phyloP scores from a whole-genome alignment of 164 flowering plant genomes.

The Dillenia suffruticosa region DNA sequence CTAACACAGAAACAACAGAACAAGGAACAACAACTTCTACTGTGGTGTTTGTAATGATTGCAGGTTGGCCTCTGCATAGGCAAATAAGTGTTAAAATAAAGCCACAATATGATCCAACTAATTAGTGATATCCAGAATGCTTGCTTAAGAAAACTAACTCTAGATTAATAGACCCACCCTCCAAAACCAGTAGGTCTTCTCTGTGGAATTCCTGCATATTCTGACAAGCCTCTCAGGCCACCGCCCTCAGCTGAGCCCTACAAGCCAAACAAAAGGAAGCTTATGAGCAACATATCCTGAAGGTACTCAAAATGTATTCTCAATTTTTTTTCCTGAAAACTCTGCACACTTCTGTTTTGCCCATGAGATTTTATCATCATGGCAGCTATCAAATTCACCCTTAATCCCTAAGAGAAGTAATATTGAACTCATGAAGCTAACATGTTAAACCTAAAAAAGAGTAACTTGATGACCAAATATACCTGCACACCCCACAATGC shows the following conservation, averaged over 20 bases:
- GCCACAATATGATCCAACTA: too few relatives aligned
- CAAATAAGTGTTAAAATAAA: neutral
- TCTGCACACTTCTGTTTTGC: too few relatives aligned
- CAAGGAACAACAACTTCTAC: conserved; percentile 93
- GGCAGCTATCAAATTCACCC: too few relatives aligned
- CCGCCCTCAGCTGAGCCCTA: conserved; percentile 58
- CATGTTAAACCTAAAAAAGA: neutral
- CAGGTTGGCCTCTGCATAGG: conserved; percentile 51
- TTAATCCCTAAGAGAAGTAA: too few relatives aligned
- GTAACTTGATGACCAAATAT: conserved; percentile 3
- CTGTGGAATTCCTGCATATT: conserved; percentile 56
- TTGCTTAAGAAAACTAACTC: neutral
- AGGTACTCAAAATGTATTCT: too few relatives aligned
- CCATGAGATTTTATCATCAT: too few relatives aligned
- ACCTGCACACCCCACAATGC: conserved; percentile 81
- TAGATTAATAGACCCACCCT: conserved; percentile 41
- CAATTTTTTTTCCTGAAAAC: too few relatives aligned
- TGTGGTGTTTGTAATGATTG: conserved; percentile 82
- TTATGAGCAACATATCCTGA: too few relatives aligned
- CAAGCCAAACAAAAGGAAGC: conserved; percentile 3
- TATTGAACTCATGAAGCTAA: neutral
- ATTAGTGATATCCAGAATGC: too few relatives aligned
- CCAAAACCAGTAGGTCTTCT: conserved; percentile 62
- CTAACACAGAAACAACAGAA: conserved; percentile 65
- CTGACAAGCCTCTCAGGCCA: conserved; percentile 55